Evolutionary conservation across 371 early-diverging fungal genomes (phyloP).

Genomic region (Fennellomyces sp.): DNA sequence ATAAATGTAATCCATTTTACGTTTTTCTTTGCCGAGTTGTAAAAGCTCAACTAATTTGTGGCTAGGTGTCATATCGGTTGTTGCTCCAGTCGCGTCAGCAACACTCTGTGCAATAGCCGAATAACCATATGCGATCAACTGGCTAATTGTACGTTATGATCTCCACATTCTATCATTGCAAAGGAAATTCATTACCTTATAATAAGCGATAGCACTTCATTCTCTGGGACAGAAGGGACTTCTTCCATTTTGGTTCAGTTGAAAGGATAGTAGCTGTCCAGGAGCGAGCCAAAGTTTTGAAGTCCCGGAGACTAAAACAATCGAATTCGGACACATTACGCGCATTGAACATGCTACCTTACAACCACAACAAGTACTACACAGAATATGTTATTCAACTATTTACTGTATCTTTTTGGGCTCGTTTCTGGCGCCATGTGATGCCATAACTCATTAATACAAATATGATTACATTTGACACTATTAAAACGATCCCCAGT

Average conservation of each 20-base stretch:
- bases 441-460: not conserved
- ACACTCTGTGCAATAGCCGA: conserved; percentile 63
- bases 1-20: conserved; percentile 24
- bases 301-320: too few relatives aligned
- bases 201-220: conserved; percentile 60
- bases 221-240: conserved; percentile 23
- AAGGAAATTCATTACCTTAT: conserved; percentile 39
- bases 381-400: too few relatives aligned
- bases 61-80: conserved; percentile 53
- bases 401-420: too few relatives aligned
- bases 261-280: not conserved
- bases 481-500: not conserved
- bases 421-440: not conserved
- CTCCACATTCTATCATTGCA: not conserved
- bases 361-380: too few relatives aligned
- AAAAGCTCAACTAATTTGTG: conserved; percentile 54
- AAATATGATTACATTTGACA: not conserved
- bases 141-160: conserved; percentile 42
- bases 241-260: not conserved
- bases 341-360: too few relatives aligned
- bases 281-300: not conserved
- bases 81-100: conserved; percentile 61
- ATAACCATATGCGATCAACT: conserved; percentile 68
- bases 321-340: not conserved
- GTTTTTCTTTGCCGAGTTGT: conserved; percentile 50